Evolutionary conservation across 2,329 filamentous ascomycete species (phyloP), one percentile per base, ranked within the genome.

Genomic region (Rosellinia necatrix): DNA sequence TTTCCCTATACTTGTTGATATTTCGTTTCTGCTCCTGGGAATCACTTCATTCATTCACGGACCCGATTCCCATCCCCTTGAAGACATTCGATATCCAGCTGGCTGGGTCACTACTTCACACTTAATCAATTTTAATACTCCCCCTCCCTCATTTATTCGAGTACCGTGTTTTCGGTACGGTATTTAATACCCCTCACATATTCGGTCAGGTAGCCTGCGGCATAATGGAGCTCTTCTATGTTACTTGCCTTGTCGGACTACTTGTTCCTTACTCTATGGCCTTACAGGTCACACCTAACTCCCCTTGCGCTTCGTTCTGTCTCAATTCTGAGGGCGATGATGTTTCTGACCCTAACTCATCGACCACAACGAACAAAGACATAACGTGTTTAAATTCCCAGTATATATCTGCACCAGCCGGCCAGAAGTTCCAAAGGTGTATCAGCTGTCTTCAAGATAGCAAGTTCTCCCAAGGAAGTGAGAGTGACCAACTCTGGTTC

Each of bases 401-500:
- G 3, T 80, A 79, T 53, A 66, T 67, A 21, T 71, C 65, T 12
- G 67, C 72, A 2, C 24, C 70, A 0, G 47, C 66, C 2, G 81
- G 81, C 1, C 71, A 71, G 48, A 81, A 78, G 63, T 80, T 80
- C 66, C 70, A 77, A 63, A 69, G 68, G 12, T 84, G 81, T 64
- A 72, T 84, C 67, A 75, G 69, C 32, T 84, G 81, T 64, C 70
- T 84, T 24, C 77, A 84, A 64, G 75, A 75, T 24, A 84, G 81
- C 68, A 74, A 72, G 8, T 82, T 76, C 57, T 66, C 71, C 2
- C 71, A 78, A 30, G 79, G 75, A 1, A 53, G 56, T 6, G 80
- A 84, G 68, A 83, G 70, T 51, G 81, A 84, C 59, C 79, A 81
- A 58, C 72, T 74, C 43, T 83, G 81, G 81, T 84, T 83, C 58